A percentile compares a stretch with the other conserved stretches of the same genome.
These are phyloP conservation scores for Penicillium sp. DNA, from an alignment of 2,329 filamentous ascomycete species.

Conservation along the genomic window DNA sequence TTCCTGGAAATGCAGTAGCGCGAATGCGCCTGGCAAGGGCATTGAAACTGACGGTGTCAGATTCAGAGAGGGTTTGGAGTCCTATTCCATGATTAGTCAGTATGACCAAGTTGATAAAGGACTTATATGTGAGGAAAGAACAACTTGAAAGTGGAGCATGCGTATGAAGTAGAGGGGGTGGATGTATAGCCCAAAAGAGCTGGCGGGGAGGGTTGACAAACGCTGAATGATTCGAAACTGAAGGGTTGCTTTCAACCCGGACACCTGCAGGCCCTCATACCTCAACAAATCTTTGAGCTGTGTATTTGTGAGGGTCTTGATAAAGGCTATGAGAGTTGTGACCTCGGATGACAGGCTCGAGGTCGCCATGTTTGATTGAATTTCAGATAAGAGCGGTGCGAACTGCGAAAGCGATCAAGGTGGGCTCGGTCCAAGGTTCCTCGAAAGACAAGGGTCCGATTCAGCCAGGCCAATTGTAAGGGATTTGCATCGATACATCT, in stretches of 20 bases:
- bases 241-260: constrained; percentile 79
- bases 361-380: constrained; percentile 35
- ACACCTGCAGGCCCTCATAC: constrained; percentile 68
- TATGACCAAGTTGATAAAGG: neutral
- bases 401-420: constrained; percentile 18
- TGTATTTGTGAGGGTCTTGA: constrained; percentile 57
- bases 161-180: constrained; percentile 1
- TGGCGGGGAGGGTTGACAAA: constrained; percentile 50
- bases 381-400: constrained; percentile 8
- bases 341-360: constrained; percentile 42
- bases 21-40: constrained; percentile 33
- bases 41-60: constrained; percentile 26
- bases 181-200: neutral
- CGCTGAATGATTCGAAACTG: constrained; percentile 73
- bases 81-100: constrained; percentile 17
- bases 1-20: constrained; percentile 29
- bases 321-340: constrained; percentile 41
- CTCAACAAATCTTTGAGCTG: constrained; percentile 75
- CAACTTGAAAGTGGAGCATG: neutral
- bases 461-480: constrained; percentile 20
- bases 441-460: constrained; percentile 17
- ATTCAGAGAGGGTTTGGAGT: constrained; percentile 5
- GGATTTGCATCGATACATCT: constrained; percentile 30
- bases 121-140: neutral
- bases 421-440: constrained; percentile 6